These are phyloP conservation scores for Colletotrichum sp. DNA, from an alignment of 2,329 filamentous ascomycete genomes.

Conservation along the genomic window DNA sequence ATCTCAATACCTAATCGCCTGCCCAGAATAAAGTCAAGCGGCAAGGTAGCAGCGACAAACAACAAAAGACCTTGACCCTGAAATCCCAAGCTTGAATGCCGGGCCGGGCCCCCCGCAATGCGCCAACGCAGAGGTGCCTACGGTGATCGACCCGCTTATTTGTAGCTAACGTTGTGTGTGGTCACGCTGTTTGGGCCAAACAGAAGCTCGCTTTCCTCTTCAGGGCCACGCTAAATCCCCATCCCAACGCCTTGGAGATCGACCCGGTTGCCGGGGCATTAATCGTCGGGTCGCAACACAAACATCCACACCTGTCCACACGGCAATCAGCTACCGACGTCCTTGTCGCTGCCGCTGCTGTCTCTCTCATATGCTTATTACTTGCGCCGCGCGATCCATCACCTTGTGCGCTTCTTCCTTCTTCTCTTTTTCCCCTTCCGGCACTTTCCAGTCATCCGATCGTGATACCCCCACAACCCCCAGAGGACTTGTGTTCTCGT, in stretches of 20 bases:
- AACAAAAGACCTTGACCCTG: neutral
- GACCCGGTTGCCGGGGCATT: constrained; percentile 26
- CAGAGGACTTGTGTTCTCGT: constrained; percentile 19
- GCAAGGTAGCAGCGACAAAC: neutral
- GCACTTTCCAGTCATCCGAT: neutral
- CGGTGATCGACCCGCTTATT: neutral
- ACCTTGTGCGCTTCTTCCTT: neutral
- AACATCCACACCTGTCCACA: constrained; percentile 6
- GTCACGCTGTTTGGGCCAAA: neutral
- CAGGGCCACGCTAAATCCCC: constrained; percentile 9
- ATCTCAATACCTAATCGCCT: neutral
- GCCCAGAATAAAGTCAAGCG: neutral
- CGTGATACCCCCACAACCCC: constrained; percentile 2
- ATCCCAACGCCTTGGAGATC: constrained; percentile 15
- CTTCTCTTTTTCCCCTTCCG: neutral
- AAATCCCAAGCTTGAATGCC: neutral
- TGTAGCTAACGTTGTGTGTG: neutral
- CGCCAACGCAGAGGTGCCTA: neutral
- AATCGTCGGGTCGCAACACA: constrained; percentile 21
- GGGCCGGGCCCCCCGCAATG: constrained; percentile 6
- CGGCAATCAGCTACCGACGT: neutral
- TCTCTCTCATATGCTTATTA: constrained; percentile 8
- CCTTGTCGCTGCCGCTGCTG: neutral
- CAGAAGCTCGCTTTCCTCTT: neutral
- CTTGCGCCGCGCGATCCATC: neutral